A percentile compares a stretch with the other conserved stretches of the same genome.
These are phyloP conservation scores for Castanea mollissima DNA, from an alignment of 306 rosid genomes.

Conservation along the genomic window DNA sequence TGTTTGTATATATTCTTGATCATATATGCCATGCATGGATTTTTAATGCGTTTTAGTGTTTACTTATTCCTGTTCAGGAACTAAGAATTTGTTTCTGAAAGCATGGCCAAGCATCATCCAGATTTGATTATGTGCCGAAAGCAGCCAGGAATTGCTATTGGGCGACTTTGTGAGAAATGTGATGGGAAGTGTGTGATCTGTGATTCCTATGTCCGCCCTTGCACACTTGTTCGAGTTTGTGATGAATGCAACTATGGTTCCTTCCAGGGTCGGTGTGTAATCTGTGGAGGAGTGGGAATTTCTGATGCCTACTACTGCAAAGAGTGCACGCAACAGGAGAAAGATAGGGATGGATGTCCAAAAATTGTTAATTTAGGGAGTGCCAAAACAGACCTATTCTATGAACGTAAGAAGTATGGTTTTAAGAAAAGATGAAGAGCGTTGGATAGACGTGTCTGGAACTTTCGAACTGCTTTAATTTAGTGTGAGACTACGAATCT, in stretches of 20 bases:
- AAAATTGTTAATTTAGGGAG: constrained; percentile 88
- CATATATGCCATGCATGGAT: background rate
- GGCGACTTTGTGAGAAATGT: constrained; percentile 82
- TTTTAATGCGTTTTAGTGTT: background rate
- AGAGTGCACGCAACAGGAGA: constrained; percentile 97
- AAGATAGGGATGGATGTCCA: constrained; percentile 93
- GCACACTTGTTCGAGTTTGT: constrained; percentile 84
- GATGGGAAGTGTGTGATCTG: constrained; percentile 89
- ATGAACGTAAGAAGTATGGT: constrained; percentile 90
- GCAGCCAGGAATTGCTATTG: constrained; percentile 87
- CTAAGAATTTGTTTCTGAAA: constrained; percentile 28
- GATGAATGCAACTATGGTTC: constrained; percentile 88
- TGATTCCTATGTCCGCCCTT: constrained; percentile 85
- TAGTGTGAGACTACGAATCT: background rate
- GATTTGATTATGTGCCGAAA: constrained; percentile 90
- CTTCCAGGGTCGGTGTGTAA: constrained; percentile 79
- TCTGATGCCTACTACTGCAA: constrained; percentile 94
- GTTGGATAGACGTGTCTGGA: background rate
- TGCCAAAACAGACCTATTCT: constrained; percentile 80
- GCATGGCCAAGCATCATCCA: constrained; percentile 89
- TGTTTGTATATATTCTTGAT: background rate
- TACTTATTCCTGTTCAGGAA: background rate
- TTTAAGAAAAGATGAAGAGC: constrained; percentile 73
- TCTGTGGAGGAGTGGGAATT: constrained; percentile 91
- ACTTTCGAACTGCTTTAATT: background rate